Base-by-base conservation (phyloP, 371 early-diverging fungal species). In the Mucor mucedo region DNA sequence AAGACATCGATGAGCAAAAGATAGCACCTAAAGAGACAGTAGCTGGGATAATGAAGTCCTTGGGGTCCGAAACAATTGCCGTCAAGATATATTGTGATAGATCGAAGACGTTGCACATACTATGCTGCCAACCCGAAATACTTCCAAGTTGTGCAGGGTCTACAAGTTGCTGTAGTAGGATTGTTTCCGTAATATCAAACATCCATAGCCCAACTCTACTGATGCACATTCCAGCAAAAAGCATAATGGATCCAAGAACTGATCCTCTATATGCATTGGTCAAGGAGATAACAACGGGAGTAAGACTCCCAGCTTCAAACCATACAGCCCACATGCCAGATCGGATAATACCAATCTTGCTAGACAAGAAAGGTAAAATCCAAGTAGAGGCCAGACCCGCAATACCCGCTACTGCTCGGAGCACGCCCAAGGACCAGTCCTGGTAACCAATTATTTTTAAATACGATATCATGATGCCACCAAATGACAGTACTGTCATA, bases 91-190 rank as follows among this genome's bases (percentile, higher is more conserved):
- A 55, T 40, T 55, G 55, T 16, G 55, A 55, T 8, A 55, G 39
- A 3, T 55, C 55, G 38, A 55, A 55, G 10, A 39, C 35, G 13
- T 55, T 55, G 10, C 55, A 55, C 3, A 55, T 16, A 13, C 55
- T 55, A 13, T 55, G 55, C 39, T 55, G 55, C 55, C 55, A 55
- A 27, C 55, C 55, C n/a, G 55, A 16, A 2, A 55, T 55, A 13
- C 55, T 55, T 4, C 55, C 55, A 38, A 55, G 33, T 11, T 55
- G 55, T n/a, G 55, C 5, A 27, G 35, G 35, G 38, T 55, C 55
- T 9, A 55, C 55, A 27, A 39, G 27, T 28, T 55, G 55, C 10
- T 55, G 55, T 38, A 55, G 21, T 7, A 55, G 27, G 21, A 55
- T 55, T 13, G 55, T 55, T 27, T 55, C 55, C 10, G 55, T 16